Conservation (phyloP, 164 flowering plant species). For the Houttuynia cordata region DNA sequence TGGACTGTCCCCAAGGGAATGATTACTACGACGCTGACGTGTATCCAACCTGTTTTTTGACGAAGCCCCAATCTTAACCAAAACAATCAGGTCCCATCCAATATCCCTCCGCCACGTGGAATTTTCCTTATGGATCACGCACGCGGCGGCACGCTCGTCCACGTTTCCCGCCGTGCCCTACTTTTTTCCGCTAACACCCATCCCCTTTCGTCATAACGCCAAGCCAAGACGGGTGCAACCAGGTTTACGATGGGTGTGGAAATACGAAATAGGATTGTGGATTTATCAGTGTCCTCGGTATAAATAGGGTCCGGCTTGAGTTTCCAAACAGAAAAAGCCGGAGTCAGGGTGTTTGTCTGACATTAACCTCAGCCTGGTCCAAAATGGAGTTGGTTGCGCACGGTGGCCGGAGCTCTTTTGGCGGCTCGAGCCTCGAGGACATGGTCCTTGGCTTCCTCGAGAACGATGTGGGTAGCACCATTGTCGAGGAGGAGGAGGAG, state of each 20-base stretch:
- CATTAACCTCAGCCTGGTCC: too few relatives aligned
- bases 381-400: too few relatives aligned
- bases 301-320: neutral
- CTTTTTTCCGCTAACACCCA: neutral
- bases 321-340: too few relatives aligned
- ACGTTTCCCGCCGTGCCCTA: conserved; percentile 3
- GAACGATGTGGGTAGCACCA: conserved; percentile 2
- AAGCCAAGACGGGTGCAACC: neutral
- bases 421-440: conserved; percentile 21
- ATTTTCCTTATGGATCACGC: conserved; percentile 3
- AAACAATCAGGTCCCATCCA: neutral
- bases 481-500: conserved; percentile 3
- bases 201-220: neutral
- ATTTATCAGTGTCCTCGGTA: neutral
- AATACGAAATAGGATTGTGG: neutral
- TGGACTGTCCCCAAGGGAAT: too few relatives aligned
- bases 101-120: conserved; percentile 1
- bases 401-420: neutral
- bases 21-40: conserved; percentile 31
- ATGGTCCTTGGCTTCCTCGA: conserved; percentile 39
- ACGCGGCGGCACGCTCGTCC: conserved; percentile 12
- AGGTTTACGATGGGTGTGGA: too few relatives aligned
- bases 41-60: conserved; percentile 52
- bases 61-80: conserved; percentile 4
- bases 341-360: too few relatives aligned